Evolutionary conservation across 768 basidiomycete species (phyloP).

Genomic region (Phanerodontia chrysosporium): DNA sequence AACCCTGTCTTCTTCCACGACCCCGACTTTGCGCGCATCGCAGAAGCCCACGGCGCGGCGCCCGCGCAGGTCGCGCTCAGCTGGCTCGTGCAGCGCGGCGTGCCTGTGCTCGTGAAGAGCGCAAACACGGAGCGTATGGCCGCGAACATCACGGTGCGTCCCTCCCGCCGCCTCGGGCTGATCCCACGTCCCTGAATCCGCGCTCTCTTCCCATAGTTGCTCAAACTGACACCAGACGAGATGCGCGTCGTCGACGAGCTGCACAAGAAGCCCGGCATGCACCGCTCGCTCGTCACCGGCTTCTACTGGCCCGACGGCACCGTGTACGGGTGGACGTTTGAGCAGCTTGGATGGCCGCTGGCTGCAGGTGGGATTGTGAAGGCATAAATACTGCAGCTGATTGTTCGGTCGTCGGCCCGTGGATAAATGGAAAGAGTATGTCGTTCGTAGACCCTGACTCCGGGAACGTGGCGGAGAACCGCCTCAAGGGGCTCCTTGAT

Average conservation of each 20-base stretch:
- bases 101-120: slow-evolving; percentile 53
- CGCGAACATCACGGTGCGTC: slow-evolving; percentile 45
- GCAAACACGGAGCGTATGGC: slow-evolving; percentile 39
- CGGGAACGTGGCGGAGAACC: no score
- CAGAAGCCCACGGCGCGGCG: slow-evolving; percentile 36
- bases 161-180: background rate
- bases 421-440: no score
- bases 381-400: background rate
- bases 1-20: slow-evolving; percentile 31
- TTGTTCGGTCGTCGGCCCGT: no score
- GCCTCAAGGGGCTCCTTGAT: no score
- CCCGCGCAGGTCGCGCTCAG: slow-evolving; percentile 51
- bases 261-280: slow-evolving; percentile 37
- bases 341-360: slow-evolving; percentile 41
- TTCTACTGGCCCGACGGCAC: slow-evolving; percentile 23
- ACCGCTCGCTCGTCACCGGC: slow-evolving; percentile 29
- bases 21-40: slow-evolving; percentile 19
- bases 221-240: slow-evolving; percentile 33
- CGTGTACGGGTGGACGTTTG: slow-evolving; percentile 43
- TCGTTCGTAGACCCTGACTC: no score
- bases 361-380: slow-evolving; percentile 28
- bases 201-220: slow-evolving; percentile 24
- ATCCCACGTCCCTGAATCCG: background rate
- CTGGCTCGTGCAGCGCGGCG: slow-evolving; percentile 53
- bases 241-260: slow-evolving; percentile 37